phyloP scores from a whole-genome alignment of 1,139 yeast genomes.

The Yamadazyma atmosphaerica region DNA sequence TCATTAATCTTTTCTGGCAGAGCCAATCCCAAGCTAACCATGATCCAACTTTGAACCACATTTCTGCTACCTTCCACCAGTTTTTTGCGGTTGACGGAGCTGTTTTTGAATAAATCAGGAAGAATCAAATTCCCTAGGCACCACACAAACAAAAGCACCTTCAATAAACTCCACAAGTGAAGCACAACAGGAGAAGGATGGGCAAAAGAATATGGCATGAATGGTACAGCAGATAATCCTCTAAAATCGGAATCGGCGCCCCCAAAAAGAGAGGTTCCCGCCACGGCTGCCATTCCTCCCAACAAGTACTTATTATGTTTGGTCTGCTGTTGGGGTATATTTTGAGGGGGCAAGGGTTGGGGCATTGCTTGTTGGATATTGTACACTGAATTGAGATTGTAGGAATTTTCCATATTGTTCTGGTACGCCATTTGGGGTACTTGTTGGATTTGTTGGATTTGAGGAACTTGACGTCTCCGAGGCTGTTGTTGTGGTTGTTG shows the following conservation, averaged over 20 bases:
- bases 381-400: neutral
- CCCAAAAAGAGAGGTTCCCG: slow-evolving; percentile 47
- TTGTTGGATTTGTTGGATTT: neutral
- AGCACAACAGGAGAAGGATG: slow-evolving; percentile 25
- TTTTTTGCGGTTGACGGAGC: slow-evolving; percentile 3
- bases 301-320: slow-evolving; percentile 38
- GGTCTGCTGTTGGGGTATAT: slow-evolving; percentile 13
- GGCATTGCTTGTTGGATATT: neutral
- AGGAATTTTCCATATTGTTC: neutral
- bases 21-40: slow-evolving; percentile 31
- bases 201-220: slow-evolving; percentile 27
- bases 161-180: slow-evolving; percentile 29
- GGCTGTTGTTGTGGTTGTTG: too few species aligned
- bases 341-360: too few species aligned
- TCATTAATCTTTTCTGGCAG: slow-evolving; percentile 26
- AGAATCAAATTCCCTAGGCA: slow-evolving; percentile 25
- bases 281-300: slow-evolving; percentile 58
- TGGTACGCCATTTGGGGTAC: too few species aligned
- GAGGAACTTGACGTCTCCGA: too few species aligned
- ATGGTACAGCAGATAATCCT: slow-evolving; percentile 40
- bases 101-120: slow-evolving; percentile 20
- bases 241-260: slow-evolving; percentile 38
- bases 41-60: slow-evolving; percentile 22
- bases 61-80: too few species aligned
- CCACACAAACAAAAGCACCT: slow-evolving; percentile 26